Conservation (phyloP, 202 grass and related monocot genomes). For the Zoysia matrella region DNA sequence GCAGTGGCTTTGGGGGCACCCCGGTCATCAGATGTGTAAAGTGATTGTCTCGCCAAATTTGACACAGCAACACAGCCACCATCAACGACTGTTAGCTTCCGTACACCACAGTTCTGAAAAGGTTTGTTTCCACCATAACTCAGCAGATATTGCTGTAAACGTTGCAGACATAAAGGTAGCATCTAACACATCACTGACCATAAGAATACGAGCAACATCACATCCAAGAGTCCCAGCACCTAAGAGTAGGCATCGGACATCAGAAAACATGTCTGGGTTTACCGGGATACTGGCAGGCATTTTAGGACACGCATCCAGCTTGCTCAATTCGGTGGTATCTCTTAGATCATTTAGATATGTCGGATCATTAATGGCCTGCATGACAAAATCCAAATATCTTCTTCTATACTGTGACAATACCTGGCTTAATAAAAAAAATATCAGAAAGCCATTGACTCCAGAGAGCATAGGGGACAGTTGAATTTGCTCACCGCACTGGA, state of each 20-base stretch:
- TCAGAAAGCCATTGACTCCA: constrained; percentile 34
- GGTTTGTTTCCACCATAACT: constrained; percentile 24
- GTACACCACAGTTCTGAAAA: constrained; percentile 85
- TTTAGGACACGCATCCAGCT: constrained; percentile 42
- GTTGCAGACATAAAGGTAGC: constrained; percentile 27
- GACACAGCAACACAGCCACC: constrained; percentile 81
- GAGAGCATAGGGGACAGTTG: not conserved
- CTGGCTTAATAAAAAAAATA: constrained; percentile 51
- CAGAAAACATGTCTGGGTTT: constrained; percentile 62
- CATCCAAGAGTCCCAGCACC: constrained; percentile 98
- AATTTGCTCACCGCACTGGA: constrained; percentile 61
- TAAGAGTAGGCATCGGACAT: constrained; percentile 75
- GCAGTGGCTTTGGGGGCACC: constrained; percentile 67
- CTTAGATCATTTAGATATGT: constrained; percentile 80
- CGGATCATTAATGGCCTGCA: constrained; percentile 67
- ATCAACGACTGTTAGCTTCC: constrained; percentile 85
- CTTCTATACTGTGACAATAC: constrained; percentile 86
- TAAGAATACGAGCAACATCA: constrained; percentile 96
- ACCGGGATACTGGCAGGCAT: constrained; percentile 18
- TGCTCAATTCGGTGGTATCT: constrained; percentile 65
- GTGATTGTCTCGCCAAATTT: constrained; percentile 89
- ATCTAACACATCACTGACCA: constrained; percentile 59
- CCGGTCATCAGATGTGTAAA: constrained; percentile 82
- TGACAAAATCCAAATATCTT: constrained; percentile 70
- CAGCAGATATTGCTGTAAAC: constrained; percentile 14